Conservation (phyloP, 345 rosid genomes). For the Psidium guajava region DNA sequence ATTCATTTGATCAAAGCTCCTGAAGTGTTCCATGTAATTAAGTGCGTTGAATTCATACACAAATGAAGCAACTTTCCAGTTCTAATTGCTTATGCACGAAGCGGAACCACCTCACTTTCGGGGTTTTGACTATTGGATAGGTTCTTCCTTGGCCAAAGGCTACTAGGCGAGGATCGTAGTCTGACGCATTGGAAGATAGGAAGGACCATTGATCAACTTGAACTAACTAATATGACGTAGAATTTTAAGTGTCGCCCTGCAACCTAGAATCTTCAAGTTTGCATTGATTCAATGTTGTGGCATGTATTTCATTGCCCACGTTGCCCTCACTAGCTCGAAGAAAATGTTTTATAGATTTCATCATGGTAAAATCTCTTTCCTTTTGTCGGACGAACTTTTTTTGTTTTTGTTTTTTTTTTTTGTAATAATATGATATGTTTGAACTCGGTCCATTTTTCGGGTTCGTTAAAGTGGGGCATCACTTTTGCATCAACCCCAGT, state of each 20-base stretch:
- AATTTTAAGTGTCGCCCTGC: too few relatives aligned
- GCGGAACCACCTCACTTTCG: not conserved
- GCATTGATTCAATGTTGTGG: not conserved
- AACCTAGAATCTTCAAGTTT: not conserved
- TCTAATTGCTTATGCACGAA: not conserved
- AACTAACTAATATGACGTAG: not conserved
- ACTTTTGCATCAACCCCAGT: too few relatives aligned
- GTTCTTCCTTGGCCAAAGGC: not conserved
- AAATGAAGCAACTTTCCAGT: not conserved
- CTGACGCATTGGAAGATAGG: not conserved
- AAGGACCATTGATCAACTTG: not conserved
- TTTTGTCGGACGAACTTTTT: rapidly evolving
- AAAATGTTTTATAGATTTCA: not conserved
- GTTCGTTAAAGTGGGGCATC: not conserved
- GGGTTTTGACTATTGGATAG: not conserved
- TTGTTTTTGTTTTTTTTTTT: not conserved
- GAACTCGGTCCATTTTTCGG: not conserved
- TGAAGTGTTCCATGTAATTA: not conserved
- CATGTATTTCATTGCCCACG: not conserved
- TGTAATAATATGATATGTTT: not conserved
- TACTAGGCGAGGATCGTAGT: not conserved
- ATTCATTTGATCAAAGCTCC: not conserved
- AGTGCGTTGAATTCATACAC: not conserved
- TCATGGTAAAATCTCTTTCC: not conserved
- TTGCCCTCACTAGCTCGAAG: not conserved